Evolutionary conservation across 2,329 filamentous ascomycete genomes (phyloP), one percentile per base, ranked within the genome.

Genomic region (Conoideocrella luteorostrata): DNA sequence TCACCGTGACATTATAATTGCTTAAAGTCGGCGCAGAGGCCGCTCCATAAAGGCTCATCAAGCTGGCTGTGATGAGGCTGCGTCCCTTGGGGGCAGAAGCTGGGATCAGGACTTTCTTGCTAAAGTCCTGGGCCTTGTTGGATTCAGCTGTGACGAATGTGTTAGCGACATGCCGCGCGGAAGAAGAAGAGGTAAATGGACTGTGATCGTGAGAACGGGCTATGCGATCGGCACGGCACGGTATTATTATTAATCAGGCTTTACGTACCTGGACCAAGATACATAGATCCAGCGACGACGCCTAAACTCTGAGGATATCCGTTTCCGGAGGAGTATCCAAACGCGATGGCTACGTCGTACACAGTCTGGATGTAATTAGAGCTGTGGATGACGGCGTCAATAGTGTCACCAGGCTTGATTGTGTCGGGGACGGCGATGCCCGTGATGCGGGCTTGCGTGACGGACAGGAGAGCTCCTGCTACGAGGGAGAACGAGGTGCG

Each of bases 301-400:
- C 67, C 67, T 0, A 70, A 52, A 4, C 52, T 50, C 7, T 46
- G 45, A 0, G 53, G 52, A 47, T 49, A 61, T 4, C 50, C 61
- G 2, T 51, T 46, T 7, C 48, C 52, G 1, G 64, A n/a, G n/a
- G n/a, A n/a, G n/a, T n/a, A n/a, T n/a, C n/a, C n/a, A n/a, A n/a
- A n/a, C n/a, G n/a, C 67, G 9, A 72, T 61, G 41, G 68, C 61
- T 3, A 73, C 56, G 48, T 74, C 69, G 50, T 61, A 54, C 23
- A 70, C 64, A 41, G 57, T 43, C 54, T 74, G 69, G 54, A 69
- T 67, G 59, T 70, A 72, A 57, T 63, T 61, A 38, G 64, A 56
- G 34, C 62, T 65, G 33, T 59, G 36, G 48, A 74, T 60, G 17
- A 59, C 59, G 52, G 66, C 59, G 23, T 58, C 52, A 56, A 70